A percentile compares a stretch with the other conserved stretches of the same genome.
phyloP scores from a whole-genome alignment of 257 asterid species.

The Fraxinus americana region DNA sequence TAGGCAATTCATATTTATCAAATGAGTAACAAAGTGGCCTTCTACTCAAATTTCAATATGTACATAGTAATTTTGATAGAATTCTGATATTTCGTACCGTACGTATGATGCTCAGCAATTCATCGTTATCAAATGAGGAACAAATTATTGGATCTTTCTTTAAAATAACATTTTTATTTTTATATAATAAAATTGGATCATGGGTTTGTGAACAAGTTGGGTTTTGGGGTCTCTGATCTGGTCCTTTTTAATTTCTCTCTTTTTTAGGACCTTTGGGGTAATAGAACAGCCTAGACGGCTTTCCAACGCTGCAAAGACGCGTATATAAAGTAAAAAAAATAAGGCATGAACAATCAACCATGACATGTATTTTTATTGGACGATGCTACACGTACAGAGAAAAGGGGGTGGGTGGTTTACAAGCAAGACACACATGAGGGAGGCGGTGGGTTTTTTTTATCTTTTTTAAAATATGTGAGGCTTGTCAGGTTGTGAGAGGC shows the following conservation, averaged over 20 bases:
- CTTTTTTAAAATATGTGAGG: too few relatives aligned
- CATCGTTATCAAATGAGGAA: conserved; percentile 27
- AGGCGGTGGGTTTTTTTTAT: too few relatives aligned
- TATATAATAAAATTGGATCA: not conserved
- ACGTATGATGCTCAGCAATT: not conserved
- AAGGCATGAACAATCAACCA: not conserved
- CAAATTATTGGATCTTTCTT: conserved; percentile 17
- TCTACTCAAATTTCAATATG: too few relatives aligned
- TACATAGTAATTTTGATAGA: conserved; percentile 13
- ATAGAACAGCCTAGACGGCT: conserved; percentile 53
- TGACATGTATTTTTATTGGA: not conserved
- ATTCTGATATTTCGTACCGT: not conserved
- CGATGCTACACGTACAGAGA: too few relatives aligned
- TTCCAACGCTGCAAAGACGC: conserved; percentile 53
- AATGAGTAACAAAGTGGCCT: too few relatives aligned
- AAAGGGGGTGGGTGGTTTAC: too few relatives aligned
- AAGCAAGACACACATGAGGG: too few relatives aligned
- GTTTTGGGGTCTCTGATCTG: conserved; percentile 18
- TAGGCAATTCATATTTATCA: too few relatives aligned
- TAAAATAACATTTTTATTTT: not conserved
- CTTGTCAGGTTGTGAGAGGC: too few relatives aligned
- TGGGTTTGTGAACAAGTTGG: not conserved
- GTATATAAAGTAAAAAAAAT: conserved; percentile 1
- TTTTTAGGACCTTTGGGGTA: conserved; percentile 53
- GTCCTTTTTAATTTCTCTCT: conserved; percentile 21